Percentiles rank a stretch among this genome's conserved stretches.
Evolutionary conservation across 1,284 basidiomycete genomes (phyloP).

Genomic region (Cutaneotrichosporon sp.): DNA sequence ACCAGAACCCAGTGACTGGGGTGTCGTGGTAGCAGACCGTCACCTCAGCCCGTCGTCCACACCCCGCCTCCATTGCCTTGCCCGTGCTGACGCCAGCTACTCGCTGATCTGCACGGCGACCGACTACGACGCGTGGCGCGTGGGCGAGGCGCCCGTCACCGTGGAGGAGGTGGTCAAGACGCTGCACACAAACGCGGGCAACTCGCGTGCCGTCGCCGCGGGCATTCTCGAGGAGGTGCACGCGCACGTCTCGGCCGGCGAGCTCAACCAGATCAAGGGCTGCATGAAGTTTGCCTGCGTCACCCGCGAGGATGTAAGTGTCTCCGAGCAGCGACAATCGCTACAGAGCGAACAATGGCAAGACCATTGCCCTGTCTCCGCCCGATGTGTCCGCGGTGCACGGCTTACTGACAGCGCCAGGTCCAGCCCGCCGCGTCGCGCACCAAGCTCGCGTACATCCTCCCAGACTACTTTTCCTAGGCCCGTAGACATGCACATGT

Average conservation of each 20-base stretch:
- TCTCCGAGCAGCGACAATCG: too few species aligned
- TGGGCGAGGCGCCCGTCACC: conserved; percentile 72
- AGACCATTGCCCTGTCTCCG: background rate
- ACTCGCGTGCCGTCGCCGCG: conserved; percentile 63
- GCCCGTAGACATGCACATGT: background rate
- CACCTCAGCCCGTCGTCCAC: too few species aligned
- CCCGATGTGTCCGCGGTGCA: background rate
- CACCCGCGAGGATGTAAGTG: conserved; percentile 56
- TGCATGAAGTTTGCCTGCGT: conserved; percentile 80
- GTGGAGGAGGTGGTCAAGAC: conserved; percentile 79
- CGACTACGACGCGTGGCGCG: conserved; percentile 86
- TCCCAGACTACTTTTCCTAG: conserved; percentile 54
- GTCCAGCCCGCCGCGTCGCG: conserved; percentile 62
- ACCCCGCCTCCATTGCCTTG: background rate
- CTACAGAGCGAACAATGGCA: too few species aligned
- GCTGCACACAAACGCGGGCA: conserved; percentile 75
- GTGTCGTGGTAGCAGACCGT: too few species aligned
- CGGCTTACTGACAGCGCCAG: conserved; percentile 14
- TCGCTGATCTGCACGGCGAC: conserved; percentile 84
- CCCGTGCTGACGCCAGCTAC: conserved; percentile 56
- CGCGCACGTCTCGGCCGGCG: conserved; percentile 53
- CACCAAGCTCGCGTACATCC: conserved; percentile 69
- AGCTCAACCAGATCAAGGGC: conserved; percentile 64
- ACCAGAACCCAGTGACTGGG: too few species aligned
- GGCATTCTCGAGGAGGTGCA: conserved; percentile 74